Conservation (phyloP, 2,329 filamentous ascomycete species). For the Talaromyces funiculosus region DNA sequence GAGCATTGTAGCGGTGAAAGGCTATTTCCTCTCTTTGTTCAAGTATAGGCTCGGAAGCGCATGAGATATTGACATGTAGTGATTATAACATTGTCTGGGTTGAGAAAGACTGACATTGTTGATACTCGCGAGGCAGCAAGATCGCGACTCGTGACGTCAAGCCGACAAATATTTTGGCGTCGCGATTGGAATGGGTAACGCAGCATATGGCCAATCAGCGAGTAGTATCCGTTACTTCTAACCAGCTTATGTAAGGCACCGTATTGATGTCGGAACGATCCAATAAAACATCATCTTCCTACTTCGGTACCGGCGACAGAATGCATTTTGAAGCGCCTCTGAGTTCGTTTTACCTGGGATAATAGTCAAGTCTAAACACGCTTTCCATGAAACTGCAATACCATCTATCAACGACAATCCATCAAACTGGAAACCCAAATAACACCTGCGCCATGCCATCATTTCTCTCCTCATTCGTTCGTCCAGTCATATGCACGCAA, state of each 20-base stretch:
- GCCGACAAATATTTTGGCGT: neutral
- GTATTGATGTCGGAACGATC: neutral
- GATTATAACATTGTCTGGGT: neutral
- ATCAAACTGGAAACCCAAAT: neutral
- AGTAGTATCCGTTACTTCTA: neutral
- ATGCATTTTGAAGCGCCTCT: neutral
- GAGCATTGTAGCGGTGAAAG: slow-evolving; percentile 42
- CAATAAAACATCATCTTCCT: neutral
- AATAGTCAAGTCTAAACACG: no score
- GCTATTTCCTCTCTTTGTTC: neutral
- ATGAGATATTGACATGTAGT: neutral
- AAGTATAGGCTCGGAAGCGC: neutral
- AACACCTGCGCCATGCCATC: slow-evolving; percentile 1
- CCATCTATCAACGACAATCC: neutral
- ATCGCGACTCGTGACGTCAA: slow-evolving; percentile 4
- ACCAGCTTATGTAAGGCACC: neutral
- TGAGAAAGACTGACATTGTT: neutral
- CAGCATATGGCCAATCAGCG: no score
- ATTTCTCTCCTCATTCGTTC: neutral
- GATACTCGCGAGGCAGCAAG: neutral
- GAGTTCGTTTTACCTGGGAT: neutral
- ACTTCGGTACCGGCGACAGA: neutral
- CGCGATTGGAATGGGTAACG: neutral
- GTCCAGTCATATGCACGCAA: neutral
- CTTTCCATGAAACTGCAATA: neutral